Evolutionary conservation across 176 grass and related monocot species (phyloP).

Genomic region (Cenchrus americanus): DNA sequence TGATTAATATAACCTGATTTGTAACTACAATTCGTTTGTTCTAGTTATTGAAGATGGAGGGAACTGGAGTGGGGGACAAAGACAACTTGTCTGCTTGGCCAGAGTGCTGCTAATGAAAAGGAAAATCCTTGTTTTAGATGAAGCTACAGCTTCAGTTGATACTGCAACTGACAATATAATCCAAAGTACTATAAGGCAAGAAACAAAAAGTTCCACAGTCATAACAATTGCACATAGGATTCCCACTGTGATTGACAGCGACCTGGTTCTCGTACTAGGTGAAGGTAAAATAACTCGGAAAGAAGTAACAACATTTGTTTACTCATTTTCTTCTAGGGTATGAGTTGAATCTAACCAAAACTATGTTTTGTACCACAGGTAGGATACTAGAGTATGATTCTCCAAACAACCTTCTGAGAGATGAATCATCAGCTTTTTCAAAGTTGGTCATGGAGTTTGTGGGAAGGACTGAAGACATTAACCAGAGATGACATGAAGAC

Average conservation of each 20-base stretch:
- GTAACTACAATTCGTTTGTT: background rate
- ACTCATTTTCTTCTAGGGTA: background rate
- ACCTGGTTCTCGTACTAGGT: constrained; percentile 80
- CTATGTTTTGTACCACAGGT: constrained; percentile 55
- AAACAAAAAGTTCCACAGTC: constrained; percentile 70
- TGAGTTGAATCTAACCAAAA: constrained; percentile 21
- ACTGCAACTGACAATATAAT: constrained; percentile 85
- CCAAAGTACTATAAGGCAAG: constrained; percentile 84
- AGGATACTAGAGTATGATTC: constrained; percentile 84
- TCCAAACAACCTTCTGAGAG: constrained; percentile 63
- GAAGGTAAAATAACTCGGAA: constrained; percentile 58
- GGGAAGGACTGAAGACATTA: constrained; percentile 59
- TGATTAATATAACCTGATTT: background rate
- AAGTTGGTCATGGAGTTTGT: constrained; percentile 81
- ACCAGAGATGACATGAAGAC: constrained; percentile 27
- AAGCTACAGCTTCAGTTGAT: constrained; percentile 94
- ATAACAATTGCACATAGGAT: constrained; percentile 87
- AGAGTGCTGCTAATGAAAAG: constrained; percentile 79
- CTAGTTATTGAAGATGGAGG: constrained; percentile 84
- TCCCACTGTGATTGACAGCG: constrained; percentile 85
- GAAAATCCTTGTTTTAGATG: constrained; percentile 90
- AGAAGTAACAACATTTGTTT: background rate
- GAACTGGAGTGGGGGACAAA: constrained; percentile 89
- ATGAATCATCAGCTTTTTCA: constrained; percentile 77
- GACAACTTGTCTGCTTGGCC: constrained; percentile 86